Base-by-base conservation (phyloP, 2,329 filamentous ascomycete species). In the Penicillium freii region DNA sequence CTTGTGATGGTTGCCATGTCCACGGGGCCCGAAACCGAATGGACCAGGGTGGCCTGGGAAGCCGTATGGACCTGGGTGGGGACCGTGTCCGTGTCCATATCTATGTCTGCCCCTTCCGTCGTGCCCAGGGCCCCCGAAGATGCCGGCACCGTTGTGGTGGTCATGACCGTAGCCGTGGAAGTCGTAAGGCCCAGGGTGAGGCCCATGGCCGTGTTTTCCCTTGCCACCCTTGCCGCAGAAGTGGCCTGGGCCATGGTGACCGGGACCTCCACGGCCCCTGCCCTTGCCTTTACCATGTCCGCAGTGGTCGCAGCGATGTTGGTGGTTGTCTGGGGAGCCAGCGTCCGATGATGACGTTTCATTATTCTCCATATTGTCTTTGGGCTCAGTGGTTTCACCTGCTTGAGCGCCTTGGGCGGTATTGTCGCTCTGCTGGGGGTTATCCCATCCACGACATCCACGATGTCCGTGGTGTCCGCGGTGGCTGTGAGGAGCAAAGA, bases 401-500 rank as follows among this genome's bases (percentile, higher is more conserved):
- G n/a, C 5, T n/a, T 29, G 19, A 3, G 53, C 29, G 8, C 15
- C 31, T 2, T 19, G 70, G 56, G 54, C 66, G 11, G 67, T 67
- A 54, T 71, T 66, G 70, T 72, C 76, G 56, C 69, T 71, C 62
- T 73, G 71, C 8, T 43, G 17, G 67, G 67, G 65, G 64, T 23
- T 36, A 2, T 50, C 48, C 57, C 51, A 62, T 51, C 45, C 62
- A 34, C 45, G 45, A 33, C 11, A 15, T n/a, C 38, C 38, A 31
- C 27, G 17, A 19, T 15, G 34, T 17, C 23, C 34, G 29, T 51
- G 69, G 55, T 63, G 66, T 27, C 27, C 38, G 19, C 45, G 69
- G 55, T 63, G 66, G 51, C 58, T 51, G 23, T 73, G 70, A 60
- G 71, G 71, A 51, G 69, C 68, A 60, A 78, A 80, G 69, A 78